These are phyloP conservation scores for Trichoderma hamatum DNA, from an alignment of 2,329 filamentous ascomycete genomes.

Conservation along the genomic window DNA sequence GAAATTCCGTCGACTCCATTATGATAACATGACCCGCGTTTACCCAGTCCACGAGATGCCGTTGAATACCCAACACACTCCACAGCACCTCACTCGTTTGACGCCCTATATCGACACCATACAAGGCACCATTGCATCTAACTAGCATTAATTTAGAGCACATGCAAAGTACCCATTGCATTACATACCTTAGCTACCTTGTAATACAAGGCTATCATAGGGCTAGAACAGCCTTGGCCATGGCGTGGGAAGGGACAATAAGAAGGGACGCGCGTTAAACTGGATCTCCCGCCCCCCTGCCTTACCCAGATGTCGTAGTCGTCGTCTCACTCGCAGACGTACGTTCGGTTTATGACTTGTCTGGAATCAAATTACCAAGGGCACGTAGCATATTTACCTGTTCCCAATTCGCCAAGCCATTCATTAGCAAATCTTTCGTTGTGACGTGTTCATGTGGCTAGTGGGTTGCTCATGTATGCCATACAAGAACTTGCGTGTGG, in stretches of 20 bases:
- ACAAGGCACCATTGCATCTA: not conserved
- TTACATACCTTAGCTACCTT: not conserved
- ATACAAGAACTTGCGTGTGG: not conserved
- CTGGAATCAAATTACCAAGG: not conserved
- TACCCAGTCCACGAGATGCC: not conserved
- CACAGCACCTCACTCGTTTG: slow-evolving; percentile 8
- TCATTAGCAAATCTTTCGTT: not conserved
- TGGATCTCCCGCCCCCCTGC: slow-evolving; percentile 14
- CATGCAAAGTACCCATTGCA: not conserved
- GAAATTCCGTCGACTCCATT: not conserved
- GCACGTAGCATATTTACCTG: not conserved
- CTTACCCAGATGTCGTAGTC: not conserved
- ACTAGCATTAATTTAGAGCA: not conserved
- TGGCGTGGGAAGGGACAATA: not conserved
- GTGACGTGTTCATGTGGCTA: slow-evolving; percentile 7
- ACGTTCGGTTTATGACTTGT: slow-evolving; percentile 1
- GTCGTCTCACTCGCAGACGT: slow-evolving; percentile 3
- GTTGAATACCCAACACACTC: not conserved
- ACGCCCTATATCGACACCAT: not conserved
- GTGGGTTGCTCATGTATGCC: not conserved
- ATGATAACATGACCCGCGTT: not conserved
- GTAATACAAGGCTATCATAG: slow-evolving; percentile 3
- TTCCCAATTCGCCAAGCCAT: not conserved
- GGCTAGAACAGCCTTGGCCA: slow-evolving; percentile 6
- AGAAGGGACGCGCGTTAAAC: slow-evolving; percentile 25